These are phyloP conservation scores for Sporisorium reilianum DNA, from an alignment of 1,284 basidiomycete genomes.

Conservation along the genomic window DNA sequence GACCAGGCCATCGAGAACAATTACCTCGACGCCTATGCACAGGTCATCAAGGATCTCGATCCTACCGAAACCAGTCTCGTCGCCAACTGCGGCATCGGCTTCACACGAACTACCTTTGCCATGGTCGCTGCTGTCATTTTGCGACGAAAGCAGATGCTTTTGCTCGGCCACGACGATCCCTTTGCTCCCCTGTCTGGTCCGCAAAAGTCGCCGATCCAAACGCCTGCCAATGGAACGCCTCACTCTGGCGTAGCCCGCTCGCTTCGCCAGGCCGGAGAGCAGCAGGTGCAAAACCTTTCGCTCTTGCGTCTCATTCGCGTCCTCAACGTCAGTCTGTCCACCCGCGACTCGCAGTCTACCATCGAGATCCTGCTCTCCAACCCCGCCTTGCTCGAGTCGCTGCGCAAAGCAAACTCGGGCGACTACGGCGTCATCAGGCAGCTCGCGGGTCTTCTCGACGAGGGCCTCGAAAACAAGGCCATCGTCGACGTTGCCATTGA, in stretches of 20 bases:
- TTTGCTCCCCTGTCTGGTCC: slow-evolving; percentile 70
- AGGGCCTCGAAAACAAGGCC: slow-evolving; percentile 64
- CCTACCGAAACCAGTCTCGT: slow-evolving; percentile 86
- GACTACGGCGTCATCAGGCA: slow-evolving; percentile 66
- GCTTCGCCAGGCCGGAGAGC: slow-evolving; percentile 71
- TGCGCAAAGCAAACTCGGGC: slow-evolving; percentile 63
- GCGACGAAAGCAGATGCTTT: slow-evolving; percentile 85
- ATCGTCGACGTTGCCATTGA: slow-evolving; percentile 67
- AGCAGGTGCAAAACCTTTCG: slow-evolving; percentile 85
- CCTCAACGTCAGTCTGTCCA: slow-evolving; percentile 78
- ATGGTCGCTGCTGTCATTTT: slow-evolving; percentile 94
- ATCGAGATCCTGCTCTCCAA: slow-evolving; percentile 63
- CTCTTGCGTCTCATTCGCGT: slow-evolving; percentile 86
- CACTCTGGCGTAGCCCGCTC: slow-evolving; percentile 50
- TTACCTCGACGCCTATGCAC: slow-evolving; percentile 86
- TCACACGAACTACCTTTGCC: slow-evolving; percentile 94
- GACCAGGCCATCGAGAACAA: slow-evolving; percentile 68
- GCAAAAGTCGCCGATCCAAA: slow-evolving; percentile 37
- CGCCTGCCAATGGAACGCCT: slow-evolving; percentile 35
- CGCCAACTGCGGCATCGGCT: slow-evolving; percentile 97
- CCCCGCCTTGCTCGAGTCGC: slow-evolving; percentile 60
- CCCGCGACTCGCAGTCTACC: slow-evolving; percentile 56
- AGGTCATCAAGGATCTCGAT: slow-evolving; percentile 83
- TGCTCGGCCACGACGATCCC: slow-evolving; percentile 81
- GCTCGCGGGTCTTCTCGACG: slow-evolving; percentile 64